A percentile compares a stretch with the other conserved stretches of the same genome.
Evolutionary conservation across 139 green algal species (phyloP).

Genomic region (Desmodesmus armatus): DNA sequence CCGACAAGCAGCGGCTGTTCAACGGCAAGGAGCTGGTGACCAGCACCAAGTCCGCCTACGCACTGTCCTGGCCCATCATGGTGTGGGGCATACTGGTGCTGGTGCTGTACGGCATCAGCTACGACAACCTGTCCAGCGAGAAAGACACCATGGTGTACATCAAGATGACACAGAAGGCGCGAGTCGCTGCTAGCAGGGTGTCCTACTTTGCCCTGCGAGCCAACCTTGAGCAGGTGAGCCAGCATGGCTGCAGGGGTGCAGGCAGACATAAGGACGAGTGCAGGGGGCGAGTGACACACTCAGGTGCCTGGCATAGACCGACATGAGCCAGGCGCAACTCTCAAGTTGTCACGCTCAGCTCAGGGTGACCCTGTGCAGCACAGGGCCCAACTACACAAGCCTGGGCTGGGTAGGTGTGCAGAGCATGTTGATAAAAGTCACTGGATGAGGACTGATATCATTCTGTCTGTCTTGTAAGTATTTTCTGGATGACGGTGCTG

Average conservation of each 20-base stretch:
- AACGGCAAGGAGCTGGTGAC: slow-evolving; percentile 44
- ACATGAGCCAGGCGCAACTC: too few species aligned
- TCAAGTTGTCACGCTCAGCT: too few species aligned
- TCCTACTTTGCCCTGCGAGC: neutral
- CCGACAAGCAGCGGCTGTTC: neutral
- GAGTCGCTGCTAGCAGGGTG: neutral
- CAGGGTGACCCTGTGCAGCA: too few species aligned
- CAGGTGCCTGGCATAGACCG: neutral
- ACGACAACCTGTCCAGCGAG: neutral
- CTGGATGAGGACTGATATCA: too few species aligned
- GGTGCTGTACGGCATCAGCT: slow-evolving; percentile 51
- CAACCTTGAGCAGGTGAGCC: slow-evolving; percentile 7
- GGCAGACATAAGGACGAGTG: too few species aligned
- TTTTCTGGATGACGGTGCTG: too few species aligned
- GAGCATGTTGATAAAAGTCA: too few species aligned
- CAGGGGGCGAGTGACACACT: too few species aligned
- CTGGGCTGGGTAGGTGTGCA: too few species aligned
- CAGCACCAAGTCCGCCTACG: slow-evolving; percentile 26
- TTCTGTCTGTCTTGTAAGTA: too few species aligned
- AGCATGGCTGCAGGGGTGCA: too few species aligned
- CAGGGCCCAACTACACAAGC: too few species aligned
- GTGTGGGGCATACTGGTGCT: slow-evolving; percentile 53
- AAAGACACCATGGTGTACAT: neutral
- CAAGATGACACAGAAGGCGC: slow-evolving; percentile 28
- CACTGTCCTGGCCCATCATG: slow-evolving; percentile 45